Evolutionary conservation across 2,329 filamentous ascomycete genomes (phyloP), one percentile per base, ranked within the genome.

Genomic region (Paraconiothyrium brasiliense): DNA sequence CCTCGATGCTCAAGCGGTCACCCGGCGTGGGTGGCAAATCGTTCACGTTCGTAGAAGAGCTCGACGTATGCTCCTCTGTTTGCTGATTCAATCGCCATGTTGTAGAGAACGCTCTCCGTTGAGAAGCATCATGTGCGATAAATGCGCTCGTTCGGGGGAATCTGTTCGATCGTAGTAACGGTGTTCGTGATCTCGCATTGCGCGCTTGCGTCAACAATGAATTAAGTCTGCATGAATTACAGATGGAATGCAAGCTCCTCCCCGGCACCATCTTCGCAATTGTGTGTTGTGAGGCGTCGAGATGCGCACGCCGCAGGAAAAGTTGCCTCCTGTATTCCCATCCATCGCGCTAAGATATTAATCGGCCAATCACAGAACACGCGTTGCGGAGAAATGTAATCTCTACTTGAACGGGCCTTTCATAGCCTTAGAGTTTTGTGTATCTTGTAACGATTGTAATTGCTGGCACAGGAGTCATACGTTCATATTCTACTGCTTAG

Each of bases 1-100:
- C 81, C 73, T 92, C 90, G 58, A 87, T 81, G 5, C 62, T 72
- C n/a, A 74, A 30, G 9, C 68, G 67, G 54, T 76, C 69, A 14
- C 58, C 59, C n/a, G 67, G 59, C 11, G 69, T 59, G 4, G 63
- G 41, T 10, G 64, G 52, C 43, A 35, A 35, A 20, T 57, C 58
- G 22, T 63, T 44, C 34, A 39, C 13, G 1, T 60, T 61, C n/a
- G 60, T 48, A 9, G 54, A 49, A 13, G 56, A n/a, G 11, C 35
- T 32, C 10, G 57, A 30, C 16, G 46, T 20, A 4, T 46, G n/a
- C 10, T 67, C 64, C 37, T 61, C 67, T 24, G 50, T 59, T n/a
- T 68, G 32, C 48, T 70, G 65, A 3, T 51, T 61, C 39, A 62
- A 66, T 43, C 43, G 41, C 11, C 52, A 30, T 11, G 71, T 71